These are phyloP conservation scores for Trichoderma arundinaceum DNA, from an alignment of 2,329 filamentous ascomycete species.

Conservation along the genomic window DNA sequence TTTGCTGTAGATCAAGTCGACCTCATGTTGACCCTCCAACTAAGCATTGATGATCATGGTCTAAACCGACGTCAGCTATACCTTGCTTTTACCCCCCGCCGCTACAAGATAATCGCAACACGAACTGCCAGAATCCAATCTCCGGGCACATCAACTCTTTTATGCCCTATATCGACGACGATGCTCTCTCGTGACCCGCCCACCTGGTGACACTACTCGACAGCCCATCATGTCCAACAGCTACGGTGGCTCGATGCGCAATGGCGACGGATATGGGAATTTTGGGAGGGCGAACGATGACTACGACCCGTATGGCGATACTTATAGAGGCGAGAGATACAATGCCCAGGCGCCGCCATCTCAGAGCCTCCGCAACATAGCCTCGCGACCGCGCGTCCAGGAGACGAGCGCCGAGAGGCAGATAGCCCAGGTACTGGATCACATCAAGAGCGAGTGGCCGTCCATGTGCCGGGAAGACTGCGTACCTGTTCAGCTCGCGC, in stretches of 20 bases:
- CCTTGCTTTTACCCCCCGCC: neutral
- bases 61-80: neutral
- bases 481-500: conserved; percentile 89
- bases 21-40: neutral
- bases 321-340: conserved; percentile 53
- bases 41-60: neutral
- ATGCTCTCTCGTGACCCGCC: conserved; percentile 33
- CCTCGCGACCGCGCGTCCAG: conserved; percentile 46
- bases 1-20: neutral
- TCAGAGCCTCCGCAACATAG: conserved; percentile 44
- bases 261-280: conserved; percentile 52
- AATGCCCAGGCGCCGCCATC: conserved; percentile 42
- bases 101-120: neutral
- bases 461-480: conserved; percentile 89
- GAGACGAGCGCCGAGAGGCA: conserved; percentile 61
- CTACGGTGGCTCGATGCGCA: conserved; percentile 51
- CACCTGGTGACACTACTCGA: conserved; percentile 30
- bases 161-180: conserved; percentile 26
- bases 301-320: conserved; percentile 56
- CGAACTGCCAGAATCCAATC: neutral
- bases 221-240: conserved; percentile 56
- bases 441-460: conserved; percentile 88
- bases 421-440: conserved; percentile 71
- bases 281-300: conserved; percentile 52
- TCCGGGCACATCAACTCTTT: neutral